phyloP scores from a whole-genome alignment of 169 alveolate species.

The Cyclospora cayetanensis region DNA sequence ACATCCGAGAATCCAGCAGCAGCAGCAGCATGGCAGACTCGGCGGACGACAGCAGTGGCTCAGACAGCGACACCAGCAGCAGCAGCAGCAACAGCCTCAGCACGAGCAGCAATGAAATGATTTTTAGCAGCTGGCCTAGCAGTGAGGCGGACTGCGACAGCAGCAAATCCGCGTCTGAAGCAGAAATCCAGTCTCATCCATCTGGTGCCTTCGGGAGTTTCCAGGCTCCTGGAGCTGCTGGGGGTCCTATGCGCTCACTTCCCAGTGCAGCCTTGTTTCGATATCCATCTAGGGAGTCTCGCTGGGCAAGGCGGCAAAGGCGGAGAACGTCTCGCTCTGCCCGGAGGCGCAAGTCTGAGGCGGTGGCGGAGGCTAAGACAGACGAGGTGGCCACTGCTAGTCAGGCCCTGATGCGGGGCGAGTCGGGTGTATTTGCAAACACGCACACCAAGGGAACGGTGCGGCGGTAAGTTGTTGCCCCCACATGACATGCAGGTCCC shows the following conservation, averaged over 20 bases:
- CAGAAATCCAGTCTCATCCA: neutral
- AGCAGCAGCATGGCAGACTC: conserved; percentile 30
- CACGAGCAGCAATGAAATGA: conserved; percentile 54
- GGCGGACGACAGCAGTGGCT: conserved; percentile 28
- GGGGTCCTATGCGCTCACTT: conserved; percentile 32
- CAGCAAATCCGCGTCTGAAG: conserved; percentile 31
- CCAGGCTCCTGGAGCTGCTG: conserved; percentile 61
- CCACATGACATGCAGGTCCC: neutral
- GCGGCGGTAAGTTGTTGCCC: conserved; percentile 24
- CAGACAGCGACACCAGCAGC: neutral
- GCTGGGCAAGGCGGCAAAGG: conserved; percentile 13
- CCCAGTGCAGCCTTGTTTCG: conserved; percentile 58
- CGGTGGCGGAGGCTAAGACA: conserved; percentile 37
- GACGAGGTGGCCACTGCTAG: conserved; percentile 19
- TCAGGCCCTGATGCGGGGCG: conserved; percentile 28
- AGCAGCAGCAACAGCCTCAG: conserved; percentile 49
- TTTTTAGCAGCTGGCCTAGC: conserved; percentile 36
- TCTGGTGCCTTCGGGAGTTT: conserved; percentile 37
- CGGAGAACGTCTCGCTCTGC: conserved; percentile 29
- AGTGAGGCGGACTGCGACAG: conserved; percentile 46
- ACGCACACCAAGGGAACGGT: conserved; percentile 62
- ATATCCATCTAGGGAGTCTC: conserved; percentile 55
- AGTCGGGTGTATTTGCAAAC: conserved; percentile 32
- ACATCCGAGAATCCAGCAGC: neutral
- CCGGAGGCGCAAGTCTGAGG: conserved; percentile 47